A percentile compares a stretch with the other conserved stretches of the same genome.
Conservation (phyloP, 202 grass and related monocot species). For the Panicum hallii region DNA sequence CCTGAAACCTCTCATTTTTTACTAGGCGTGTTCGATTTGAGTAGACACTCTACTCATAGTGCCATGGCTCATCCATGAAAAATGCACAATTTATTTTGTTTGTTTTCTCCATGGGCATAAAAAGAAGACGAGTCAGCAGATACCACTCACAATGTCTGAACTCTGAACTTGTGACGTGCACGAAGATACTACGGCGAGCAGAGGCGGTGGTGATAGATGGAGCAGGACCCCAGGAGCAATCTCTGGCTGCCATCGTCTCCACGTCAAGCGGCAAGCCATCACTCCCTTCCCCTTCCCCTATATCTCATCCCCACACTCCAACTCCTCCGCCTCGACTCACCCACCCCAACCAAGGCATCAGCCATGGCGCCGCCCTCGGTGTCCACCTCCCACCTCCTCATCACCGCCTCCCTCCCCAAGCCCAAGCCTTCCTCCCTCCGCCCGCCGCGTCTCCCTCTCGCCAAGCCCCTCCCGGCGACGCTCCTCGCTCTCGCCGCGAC, state of each 20-base stretch:
- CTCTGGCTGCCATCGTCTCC: constrained; percentile 49
- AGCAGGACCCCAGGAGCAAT: background rate
- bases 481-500: constrained; percentile 57
- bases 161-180: background rate
- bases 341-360: background rate
- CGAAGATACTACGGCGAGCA: constrained; percentile 1
- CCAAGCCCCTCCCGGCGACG: constrained; percentile 32
- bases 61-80: too few relatives aligned
- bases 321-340: background rate
- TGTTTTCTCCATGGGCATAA: background rate
- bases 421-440: constrained; percentile 37
- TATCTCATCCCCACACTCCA: constrained; percentile 15
- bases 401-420: constrained; percentile 59
- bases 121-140: background rate
- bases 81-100: background rate
- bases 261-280: constrained; percentile 42
- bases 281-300: constrained; percentile 1
- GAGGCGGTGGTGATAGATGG: background rate
- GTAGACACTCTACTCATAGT: too few relatives aligned
- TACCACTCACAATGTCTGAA: background rate
- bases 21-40: background rate
- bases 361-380: constrained; percentile 65
- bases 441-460: constrained; percentile 36
- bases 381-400: constrained; percentile 60
- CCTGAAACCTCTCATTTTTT: background rate